Evolutionary conservation across 2,329 filamentous ascomycete species (phyloP), one percentile per base, ranked within the genome.

Genomic region (Aquanectria penicillioides): DNA sequence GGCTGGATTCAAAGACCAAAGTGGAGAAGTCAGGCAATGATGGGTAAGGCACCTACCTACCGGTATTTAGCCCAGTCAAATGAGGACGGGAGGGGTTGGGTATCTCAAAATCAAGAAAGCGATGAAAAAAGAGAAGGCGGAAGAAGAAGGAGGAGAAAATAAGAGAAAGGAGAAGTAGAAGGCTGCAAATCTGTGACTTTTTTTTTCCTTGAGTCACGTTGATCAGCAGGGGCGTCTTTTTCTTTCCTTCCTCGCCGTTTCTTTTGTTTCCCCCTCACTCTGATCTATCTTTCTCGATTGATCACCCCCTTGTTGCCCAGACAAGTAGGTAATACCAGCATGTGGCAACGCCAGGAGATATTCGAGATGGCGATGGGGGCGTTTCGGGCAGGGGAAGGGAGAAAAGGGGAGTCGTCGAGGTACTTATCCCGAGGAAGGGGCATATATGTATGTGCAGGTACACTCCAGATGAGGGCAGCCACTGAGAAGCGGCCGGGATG

Each of bases 1-100:
- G 36, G 33, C 20, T 20, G 41, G 28, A 48, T 47, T 23, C 22
- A 28, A 52, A 52, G 34, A 33, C 22, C 55, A 25, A 10, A 46
- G 55, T 58, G 48, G 55, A 58, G 54, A 52, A 28, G 48, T 58
- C 52, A 58, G 55, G 55, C 55, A 28, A 58, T 38, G 55, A 58
- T 41, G 48, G 55, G 48, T 47, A 52, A 52, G 55, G 55, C 47
- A 44, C 49, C 37, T 22, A 52, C 55, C 47, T 52, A 58, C 54
- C 53, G 53, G 44, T 57, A 57, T 43, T 51, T 57, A 40, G 33
- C 54, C 25, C 23, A 25, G 28, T 46, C 22, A 50, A 37, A 51
- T 18, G 23, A 47, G 31, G 17, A 41, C 40, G 41, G 41, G 54
- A 15, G 43, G 43, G 41, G 44, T 40, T 36, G 44, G 41, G 55